These are phyloP conservation scores for Anisodus acutangulus DNA, from an alignment of 257 asterid species.

Conservation along the genomic window DNA sequence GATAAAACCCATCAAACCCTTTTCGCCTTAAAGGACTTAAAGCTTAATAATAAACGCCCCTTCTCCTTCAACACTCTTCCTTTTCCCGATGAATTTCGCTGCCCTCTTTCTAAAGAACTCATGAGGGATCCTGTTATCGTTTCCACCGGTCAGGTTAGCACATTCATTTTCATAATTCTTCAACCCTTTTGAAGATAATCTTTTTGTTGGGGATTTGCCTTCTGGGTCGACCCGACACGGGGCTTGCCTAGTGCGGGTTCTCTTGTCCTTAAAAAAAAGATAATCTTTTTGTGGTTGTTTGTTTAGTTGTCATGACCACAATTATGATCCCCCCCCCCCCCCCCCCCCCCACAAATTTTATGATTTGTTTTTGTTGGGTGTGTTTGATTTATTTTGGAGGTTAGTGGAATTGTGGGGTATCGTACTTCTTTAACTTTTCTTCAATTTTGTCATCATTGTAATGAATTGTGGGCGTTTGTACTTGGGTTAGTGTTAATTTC, in stretches of 20 bases:
- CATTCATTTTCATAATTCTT: background rate
- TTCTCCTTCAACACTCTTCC: slow-evolving; percentile 39
- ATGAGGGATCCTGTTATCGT: slow-evolving; percentile 93
- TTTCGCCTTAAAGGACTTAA: slow-evolving; percentile 61
- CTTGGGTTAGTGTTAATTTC: background rate
- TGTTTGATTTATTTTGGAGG: background rate
- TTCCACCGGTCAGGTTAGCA: slow-evolving; percentile 81
- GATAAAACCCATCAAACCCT: slow-evolving; percentile 68
- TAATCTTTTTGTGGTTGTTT: background rate
- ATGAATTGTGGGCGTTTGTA: slow-evolving; percentile 23
- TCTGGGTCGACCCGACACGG: no score
- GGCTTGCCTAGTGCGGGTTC: no score
- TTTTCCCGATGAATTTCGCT: slow-evolving; percentile 81
- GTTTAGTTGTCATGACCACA: background rate
- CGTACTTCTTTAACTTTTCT: background rate
- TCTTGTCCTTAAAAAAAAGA: no score
- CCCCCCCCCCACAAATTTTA: background rate
- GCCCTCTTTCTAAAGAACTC: slow-evolving; percentile 83
- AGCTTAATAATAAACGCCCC: slow-evolving; percentile 42
- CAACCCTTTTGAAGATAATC: background rate
- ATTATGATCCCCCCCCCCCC: background rate
- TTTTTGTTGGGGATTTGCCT: background rate
- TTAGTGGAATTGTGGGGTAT: background rate
- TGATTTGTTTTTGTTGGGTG: background rate
- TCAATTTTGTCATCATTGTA: background rate